Base-by-base conservation (phyloP, 805 yeast species). In the Sungouiozyma intestinalis region DNA sequence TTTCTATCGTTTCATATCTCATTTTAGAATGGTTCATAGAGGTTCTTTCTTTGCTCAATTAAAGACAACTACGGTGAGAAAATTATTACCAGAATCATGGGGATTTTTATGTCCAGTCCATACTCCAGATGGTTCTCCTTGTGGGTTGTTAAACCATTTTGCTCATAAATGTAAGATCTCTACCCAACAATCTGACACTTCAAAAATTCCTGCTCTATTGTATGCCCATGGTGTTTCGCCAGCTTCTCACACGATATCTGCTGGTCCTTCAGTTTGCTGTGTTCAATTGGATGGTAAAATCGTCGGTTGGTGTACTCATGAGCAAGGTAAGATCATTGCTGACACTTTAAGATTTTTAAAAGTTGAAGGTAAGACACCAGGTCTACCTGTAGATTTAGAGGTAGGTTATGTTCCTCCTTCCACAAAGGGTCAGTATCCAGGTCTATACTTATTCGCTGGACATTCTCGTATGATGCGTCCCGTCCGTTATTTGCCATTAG, bases 81-180 rank as follows among this genome's bases (percentile, higher is more conserved):
- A 92, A 64, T 71, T 92, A 55, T 73, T 92, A 45, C 98, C 98
- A 1, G 98, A 92, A 64, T 85, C 96, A 1, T 92, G 98, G 98
- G 98, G 98, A 3, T 92, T 92, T 75, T 67, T 92, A 54, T 92
- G 98, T 68, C 98, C 98, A 11, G 98, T 92, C 18, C 98, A 92
- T 65, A 92, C 98, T 13, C 98, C 98, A 4, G 98, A 92, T 81
- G 98, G 98, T 54, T 84, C 97, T 40, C 98, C 98, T 16, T 92
- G 98, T 79, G 98, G 98, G 70, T 72, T 92, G 62, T 71, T 92
- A 57, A 92, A 92, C 67, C 98, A 92, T 73, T 79, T 92, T 68
- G 82, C 97, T 8, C 97, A 92, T 67, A 87, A 85, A 65, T 92
- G 98, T 73, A 72, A 74, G 53, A 83, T 92, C 46, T 77, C 95